These are phyloP conservation scores for Thalassiosira livingstoniorum DNA, from an alignment of 352 stramenopile genomes.

Conservation along the genomic window DNA sequence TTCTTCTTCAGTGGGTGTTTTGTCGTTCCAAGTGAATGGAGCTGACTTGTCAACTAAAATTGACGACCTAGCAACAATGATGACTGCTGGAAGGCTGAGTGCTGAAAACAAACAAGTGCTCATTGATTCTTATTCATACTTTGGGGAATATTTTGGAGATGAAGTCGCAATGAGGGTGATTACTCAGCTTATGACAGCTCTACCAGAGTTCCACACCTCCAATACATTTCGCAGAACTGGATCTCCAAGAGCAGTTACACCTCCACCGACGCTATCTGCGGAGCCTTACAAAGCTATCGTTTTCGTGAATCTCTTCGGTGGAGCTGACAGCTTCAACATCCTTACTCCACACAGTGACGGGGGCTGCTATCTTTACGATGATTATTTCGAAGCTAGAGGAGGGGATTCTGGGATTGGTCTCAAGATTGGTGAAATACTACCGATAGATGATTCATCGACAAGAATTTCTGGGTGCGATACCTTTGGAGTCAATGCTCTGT, in stretches of 20 bases:
- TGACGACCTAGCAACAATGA: slow-evolving; percentile 72
- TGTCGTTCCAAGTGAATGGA: slow-evolving; percentile 23
- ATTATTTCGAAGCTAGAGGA: slow-evolving; percentile 64
- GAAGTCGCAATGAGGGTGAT: slow-evolving; percentile 40
- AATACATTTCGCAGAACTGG: slow-evolving; percentile 42
- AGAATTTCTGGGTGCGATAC: slow-evolving; percentile 39
- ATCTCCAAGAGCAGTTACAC: slow-evolving; percentile 12
- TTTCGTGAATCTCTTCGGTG: slow-evolving; percentile 69
- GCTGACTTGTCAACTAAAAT: slow-evolving; percentile 43
- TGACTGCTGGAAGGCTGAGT: slow-evolving; percentile 73
- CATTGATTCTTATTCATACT: slow-evolving; percentile 35
- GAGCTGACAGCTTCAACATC: slow-evolving; percentile 64
- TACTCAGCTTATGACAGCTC: slow-evolving; percentile 62
- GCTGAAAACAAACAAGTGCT: slow-evolving; percentile 53
- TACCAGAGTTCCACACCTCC: slow-evolving; percentile 78
- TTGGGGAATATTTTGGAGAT: slow-evolving; percentile 19
- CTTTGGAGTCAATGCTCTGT: slow-evolving; percentile 37
- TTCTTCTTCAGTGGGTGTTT: slow-evolving; percentile 26
- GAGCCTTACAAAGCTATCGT: slow-evolving; percentile 77
- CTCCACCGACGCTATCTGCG: slow-evolving; percentile 14
- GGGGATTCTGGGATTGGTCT: slow-evolving; percentile 44
- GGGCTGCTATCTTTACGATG: slow-evolving; percentile 61
- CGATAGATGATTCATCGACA: slow-evolving; percentile 65
- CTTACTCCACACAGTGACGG: slow-evolving; percentile 61
- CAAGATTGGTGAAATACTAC: slow-evolving; percentile 39